Base-by-base conservation (phyloP, 2,329 filamentous ascomycete species). In the Periconia sp. region DNA sequence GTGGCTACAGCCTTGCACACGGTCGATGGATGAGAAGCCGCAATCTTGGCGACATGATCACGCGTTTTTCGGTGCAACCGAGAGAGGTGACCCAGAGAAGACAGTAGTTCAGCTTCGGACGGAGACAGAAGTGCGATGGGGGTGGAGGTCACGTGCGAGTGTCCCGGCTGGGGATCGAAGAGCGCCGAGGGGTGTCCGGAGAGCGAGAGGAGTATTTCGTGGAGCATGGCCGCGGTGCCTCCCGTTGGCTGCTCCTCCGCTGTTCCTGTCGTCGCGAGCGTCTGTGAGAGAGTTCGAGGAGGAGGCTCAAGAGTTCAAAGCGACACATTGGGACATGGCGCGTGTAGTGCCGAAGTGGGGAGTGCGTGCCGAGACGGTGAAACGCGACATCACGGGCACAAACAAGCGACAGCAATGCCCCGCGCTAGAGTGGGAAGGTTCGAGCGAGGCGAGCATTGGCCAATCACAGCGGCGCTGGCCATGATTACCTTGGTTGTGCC, bases 191-290 rank as follows among this genome's bases (percentile, higher is more conserved):
- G 87, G 74, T 97, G 89, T 57, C 94, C 92, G 62, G 92, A 95
- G 72, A 97, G 85, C 70, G 92, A 92, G 72, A 99, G 86, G 72
- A 97, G 85, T 76, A 99, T 90, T 79, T 99, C 94, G 82, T 97
- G 94, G 71, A 99, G 88, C 94, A 99, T 99, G 59, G 62, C 40
- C 43, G 49, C 13, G 61, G 59, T n/a, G 42, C 45, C 25, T 47
- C 36, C 34, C 36, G 26, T 17, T 42, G 37, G 38, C 41, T 45
- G 18, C 36, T 39, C 23, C 36, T 46, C 11, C 49, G 38, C 28
- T 41, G 43, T 29, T 42, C 48, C 34, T 46, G 42, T 29, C 54
- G 48, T 35, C 41, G 43, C 31, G 54, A 46, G 25, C 53, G 59
- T 30, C 48, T 50, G 48, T 68, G 60, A 17, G 59, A 30, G 40